A percentile compares a stretch with the other conserved stretches of the same genome.
Evolutionary conservation across 768 basidiomycete species (phyloP).

Genomic region (Lyophyllum decastes): DNA sequence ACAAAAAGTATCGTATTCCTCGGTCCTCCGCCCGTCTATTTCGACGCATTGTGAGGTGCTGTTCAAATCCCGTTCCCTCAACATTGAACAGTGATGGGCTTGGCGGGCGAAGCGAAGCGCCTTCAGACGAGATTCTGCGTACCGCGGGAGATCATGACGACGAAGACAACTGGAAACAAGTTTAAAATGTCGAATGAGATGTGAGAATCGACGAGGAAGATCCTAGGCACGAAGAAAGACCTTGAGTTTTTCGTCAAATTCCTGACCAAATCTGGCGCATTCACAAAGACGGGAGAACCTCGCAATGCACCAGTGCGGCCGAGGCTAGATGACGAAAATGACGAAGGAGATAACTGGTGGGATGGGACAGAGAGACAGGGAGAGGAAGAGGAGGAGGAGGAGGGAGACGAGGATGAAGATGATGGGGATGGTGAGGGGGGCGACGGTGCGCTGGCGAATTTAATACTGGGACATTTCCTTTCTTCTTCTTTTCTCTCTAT

Average conservation of each 20-base stretch:
- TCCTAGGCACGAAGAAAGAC: too few relatives aligned
- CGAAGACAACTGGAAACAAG: slow-evolving; percentile 16
- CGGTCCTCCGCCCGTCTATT: slow-evolving; percentile 59
- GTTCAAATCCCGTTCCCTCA: slow-evolving; percentile 58
- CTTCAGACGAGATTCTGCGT: slow-evolving; percentile 54
- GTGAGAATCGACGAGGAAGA: not conserved
- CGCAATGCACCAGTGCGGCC: too few relatives aligned
- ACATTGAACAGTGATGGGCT: slow-evolving; percentile 61
- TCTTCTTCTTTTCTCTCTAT: too few relatives aligned
- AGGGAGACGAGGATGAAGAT: too few relatives aligned
- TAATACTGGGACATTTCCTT: not conserved
- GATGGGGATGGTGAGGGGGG: too few relatives aligned
- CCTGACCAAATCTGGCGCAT: too few relatives aligned
- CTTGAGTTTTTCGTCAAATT: too few relatives aligned
- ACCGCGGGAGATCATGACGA: slow-evolving; percentile 62
- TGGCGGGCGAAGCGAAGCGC: slow-evolving; percentile 48
- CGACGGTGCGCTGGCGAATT: not conserved
- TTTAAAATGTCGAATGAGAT: not conserved
- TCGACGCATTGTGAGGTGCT: slow-evolving; percentile 55
- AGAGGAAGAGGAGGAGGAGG: too few relatives aligned
- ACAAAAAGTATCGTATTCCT: slow-evolving; percentile 66
- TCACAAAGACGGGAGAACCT: too few relatives aligned
- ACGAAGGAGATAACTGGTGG: too few relatives aligned
- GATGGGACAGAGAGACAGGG: too few relatives aligned
- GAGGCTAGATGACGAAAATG: too few relatives aligned